These are phyloP conservation scores for Seiridium unicorne DNA, from an alignment of 2,329 filamentous ascomycete genomes.

Conservation along the genomic window DNA sequence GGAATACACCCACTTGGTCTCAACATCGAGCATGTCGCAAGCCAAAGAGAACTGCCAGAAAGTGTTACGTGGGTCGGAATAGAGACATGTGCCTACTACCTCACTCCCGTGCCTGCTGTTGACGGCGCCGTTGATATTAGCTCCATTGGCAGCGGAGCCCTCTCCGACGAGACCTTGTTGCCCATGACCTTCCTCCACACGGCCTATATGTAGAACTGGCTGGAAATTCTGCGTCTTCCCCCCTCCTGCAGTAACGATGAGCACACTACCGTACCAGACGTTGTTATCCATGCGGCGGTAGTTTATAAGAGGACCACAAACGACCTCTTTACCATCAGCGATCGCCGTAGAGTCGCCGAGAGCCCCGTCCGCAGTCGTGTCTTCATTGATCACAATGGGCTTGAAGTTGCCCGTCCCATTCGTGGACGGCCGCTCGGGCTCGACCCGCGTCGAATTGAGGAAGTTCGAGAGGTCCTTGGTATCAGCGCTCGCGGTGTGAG, in stretches of 20 bases:
- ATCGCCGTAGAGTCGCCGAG: conserved; percentile 15
- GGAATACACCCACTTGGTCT: conserved; percentile 77
- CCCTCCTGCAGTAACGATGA: conserved; percentile 77
- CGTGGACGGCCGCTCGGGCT: conserved; percentile 31
- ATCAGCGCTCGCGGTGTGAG: conserved; percentile 34
- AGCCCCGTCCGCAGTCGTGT: conserved; percentile 29
- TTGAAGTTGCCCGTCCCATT: conserved; percentile 36
- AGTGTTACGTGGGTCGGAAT: conserved; percentile 68
- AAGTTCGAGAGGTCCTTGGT: conserved; percentile 55
- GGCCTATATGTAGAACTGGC: conserved; percentile 58
- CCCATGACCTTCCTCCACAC: conserved; percentile 25
- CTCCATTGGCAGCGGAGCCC: conserved; percentile 27
- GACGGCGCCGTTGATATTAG: conserved; percentile 41
- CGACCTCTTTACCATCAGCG: conserved; percentile 55
- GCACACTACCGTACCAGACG: conserved; percentile 80
- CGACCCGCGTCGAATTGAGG: conserved; percentile 52
- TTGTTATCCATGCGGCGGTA: conserved; percentile 70
- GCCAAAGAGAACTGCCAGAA: conserved; percentile 91
- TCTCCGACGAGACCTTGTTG: conserved; percentile 24
- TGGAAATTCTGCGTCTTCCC: conserved; percentile 54
- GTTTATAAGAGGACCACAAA: conserved; percentile 74
- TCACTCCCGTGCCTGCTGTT: conserved; percentile 26
- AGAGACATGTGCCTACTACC: conserved; percentile 58
- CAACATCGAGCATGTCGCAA: conserved; percentile 68
- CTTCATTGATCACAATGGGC: conserved; percentile 48